These are phyloP conservation scores for Begonia loranthoides DNA, from an alignment of 306 rosid species.

Conservation along the genomic window DNA sequence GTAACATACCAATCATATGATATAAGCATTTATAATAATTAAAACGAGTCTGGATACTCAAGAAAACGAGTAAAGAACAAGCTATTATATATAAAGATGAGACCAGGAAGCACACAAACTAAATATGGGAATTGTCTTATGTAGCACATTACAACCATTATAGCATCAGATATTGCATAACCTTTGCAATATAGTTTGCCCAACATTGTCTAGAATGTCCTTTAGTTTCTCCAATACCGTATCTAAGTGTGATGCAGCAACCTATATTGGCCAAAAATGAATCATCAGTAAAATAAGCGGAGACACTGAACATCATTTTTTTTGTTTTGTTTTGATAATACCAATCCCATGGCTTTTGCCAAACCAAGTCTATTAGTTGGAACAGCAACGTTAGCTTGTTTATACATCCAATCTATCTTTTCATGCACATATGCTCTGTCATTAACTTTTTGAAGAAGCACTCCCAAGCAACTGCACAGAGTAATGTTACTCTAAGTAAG, in stretches of 20 bases:
- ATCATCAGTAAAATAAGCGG: constrained; percentile 11
- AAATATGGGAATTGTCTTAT: too few relatives aligned
- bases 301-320: constrained; percentile 16
- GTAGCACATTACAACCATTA: too few relatives aligned
- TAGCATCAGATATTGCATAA: constrained; percentile 22
- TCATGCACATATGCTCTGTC: constrained; percentile 74
- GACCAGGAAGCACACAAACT: too few relatives aligned
- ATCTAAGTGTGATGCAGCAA: constrained; percentile 97
- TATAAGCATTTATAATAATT: too few relatives aligned
- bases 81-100: too few relatives aligned
- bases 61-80: too few relatives aligned
- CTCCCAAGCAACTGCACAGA: constrained; percentile 69
- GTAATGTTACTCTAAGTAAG: constrained; percentile 3
- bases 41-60: too few relatives aligned
- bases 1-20: too few relatives aligned
- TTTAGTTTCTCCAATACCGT: constrained; percentile 93
- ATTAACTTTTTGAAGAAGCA: constrained; percentile 81
- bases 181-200: constrained; percentile 75
- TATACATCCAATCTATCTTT: constrained; percentile 84
- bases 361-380: constrained; percentile 90
- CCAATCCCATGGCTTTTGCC: constrained; percentile 98
- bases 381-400: constrained; percentile 55
- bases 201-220: constrained; percentile 80
- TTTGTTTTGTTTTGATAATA: constrained; percentile 17
- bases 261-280: constrained; percentile 34